Conservation (phyloP, 331 rosid genomes). For the Malus hybrid region DNA sequence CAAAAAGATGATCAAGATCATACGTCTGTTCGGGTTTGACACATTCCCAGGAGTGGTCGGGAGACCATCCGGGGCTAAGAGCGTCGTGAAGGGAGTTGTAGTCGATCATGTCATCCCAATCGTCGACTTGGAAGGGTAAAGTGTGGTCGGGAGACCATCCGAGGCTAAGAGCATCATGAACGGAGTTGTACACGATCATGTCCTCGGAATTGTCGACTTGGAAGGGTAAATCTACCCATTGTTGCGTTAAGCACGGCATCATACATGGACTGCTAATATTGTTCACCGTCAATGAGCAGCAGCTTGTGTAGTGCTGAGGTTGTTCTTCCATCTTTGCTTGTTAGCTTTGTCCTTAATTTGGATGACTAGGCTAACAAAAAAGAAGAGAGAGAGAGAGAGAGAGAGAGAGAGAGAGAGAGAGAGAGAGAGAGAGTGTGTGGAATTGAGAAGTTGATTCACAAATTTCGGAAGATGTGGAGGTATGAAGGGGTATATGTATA, state of each 20-base stretch:
- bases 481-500: background rate
- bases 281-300: background rate
- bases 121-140: conserved; percentile 29
- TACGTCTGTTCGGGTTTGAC: background rate
- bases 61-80: conserved; percentile 25
- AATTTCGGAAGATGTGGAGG: background rate
- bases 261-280: background rate
- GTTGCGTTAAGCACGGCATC: conserved; percentile 17
- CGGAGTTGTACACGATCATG: conserved; percentile 31
- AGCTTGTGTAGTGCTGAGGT: background rate
- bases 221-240: conserved; percentile 34
- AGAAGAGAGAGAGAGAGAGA: too few relatives aligned
- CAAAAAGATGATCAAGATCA: background rate
- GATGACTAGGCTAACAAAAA: background rate
- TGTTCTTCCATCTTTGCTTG: background rate
- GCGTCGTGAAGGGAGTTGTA: conserved; percentile 19
- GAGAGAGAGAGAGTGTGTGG: too few relatives aligned
- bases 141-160: conserved; percentile 27
- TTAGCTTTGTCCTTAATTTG: background rate
- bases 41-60: background rate
- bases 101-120: conserved; percentile 32
- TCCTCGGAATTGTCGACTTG: conserved; percentile 28
- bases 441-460: background rate
- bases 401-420: background rate
- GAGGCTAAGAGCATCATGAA: conserved; percentile 15